Conservation (phyloP, 1,139 yeast genomes). For the Debaryomyces nepalensis region DNA sequence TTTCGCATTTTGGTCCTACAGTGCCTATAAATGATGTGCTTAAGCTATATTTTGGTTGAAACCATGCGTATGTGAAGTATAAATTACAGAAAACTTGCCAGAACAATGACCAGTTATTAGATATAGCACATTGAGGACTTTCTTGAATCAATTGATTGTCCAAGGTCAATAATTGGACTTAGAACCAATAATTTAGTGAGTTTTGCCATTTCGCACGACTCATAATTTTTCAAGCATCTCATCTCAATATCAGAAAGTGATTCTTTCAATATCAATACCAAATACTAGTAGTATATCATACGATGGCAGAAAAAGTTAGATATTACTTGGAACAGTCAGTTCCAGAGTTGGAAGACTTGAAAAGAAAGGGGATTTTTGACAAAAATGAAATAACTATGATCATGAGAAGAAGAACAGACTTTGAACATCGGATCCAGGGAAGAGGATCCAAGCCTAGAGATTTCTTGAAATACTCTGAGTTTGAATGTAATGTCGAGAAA, state of each 20-base stretch:
- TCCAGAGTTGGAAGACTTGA: slow-evolving; percentile 90
- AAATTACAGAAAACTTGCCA: no score
- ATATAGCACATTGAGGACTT: neutral
- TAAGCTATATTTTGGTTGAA: no score
- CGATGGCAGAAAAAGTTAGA: slow-evolving; percentile 76
- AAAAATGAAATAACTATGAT: slow-evolving; percentile 81
- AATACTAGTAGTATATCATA: slow-evolving; percentile 5
- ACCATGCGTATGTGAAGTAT: no score
- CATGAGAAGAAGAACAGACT: slow-evolving; percentile 93
- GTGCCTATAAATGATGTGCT: no score
- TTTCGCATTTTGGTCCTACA: slow-evolving; percentile 22
- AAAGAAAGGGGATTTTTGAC: slow-evolving; percentile 77
- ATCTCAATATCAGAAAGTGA: slow-evolving; percentile 15
- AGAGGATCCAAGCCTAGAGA: slow-evolving; percentile 83
- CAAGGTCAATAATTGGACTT: neutral
- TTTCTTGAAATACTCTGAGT: slow-evolving; percentile 77
- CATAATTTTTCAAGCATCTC: slow-evolving; percentile 17
- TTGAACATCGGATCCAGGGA: slow-evolving; percentile 87
- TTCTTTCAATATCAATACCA: neutral
- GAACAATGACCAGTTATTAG: no score
- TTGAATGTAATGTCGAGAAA: slow-evolving; percentile 79
- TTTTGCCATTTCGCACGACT: slow-evolving; percentile 12
- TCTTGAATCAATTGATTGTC: neutral
- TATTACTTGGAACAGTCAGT: slow-evolving; percentile 81
- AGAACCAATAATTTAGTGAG: neutral